Evolutionary conservation across 1,284 basidiomycete species (phyloP).

Genomic region (Irpex lacteus): DNA sequence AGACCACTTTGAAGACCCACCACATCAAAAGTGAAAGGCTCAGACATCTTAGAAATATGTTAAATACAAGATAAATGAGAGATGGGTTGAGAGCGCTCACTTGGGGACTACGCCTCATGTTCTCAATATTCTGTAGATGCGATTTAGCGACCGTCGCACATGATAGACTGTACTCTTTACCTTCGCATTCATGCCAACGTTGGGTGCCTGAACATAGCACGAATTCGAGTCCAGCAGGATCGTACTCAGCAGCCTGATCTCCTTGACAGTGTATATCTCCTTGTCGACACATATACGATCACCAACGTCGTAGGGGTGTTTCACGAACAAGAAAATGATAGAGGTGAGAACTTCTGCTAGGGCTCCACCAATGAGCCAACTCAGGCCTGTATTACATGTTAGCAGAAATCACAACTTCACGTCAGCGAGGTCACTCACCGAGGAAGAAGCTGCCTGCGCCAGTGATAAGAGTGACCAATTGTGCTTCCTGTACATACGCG

Average conservation of each 20-base stretch:
- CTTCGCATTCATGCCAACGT: constrained; percentile 64
- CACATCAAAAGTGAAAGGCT: constrained; percentile 82
- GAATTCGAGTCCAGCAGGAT: constrained; percentile 66
- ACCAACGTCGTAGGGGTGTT: constrained; percentile 88
- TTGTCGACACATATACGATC: constrained; percentile 65
- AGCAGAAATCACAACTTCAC: background rate
- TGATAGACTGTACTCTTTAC: constrained; percentile 34
- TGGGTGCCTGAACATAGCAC: constrained; percentile 65
- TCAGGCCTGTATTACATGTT: constrained; percentile 53
- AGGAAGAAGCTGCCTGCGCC: constrained; percentile 83
- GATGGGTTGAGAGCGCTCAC: constrained; percentile 24
- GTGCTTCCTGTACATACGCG: constrained; percentile 48
- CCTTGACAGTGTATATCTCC: constrained; percentile 77
- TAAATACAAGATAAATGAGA: background rate
- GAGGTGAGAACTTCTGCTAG: constrained; percentile 69
- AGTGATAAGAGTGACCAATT: constrained; percentile 73
- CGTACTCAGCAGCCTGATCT: constrained; percentile 82
- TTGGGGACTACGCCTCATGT: constrained; percentile 69
- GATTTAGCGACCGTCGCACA: background rate
- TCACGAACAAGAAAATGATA: constrained; percentile 87
- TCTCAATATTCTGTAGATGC: constrained; percentile 59
- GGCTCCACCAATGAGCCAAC: constrained; percentile 84
- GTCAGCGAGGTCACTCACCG: constrained; percentile 36
- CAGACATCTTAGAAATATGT: constrained; percentile 54
- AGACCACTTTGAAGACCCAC: constrained; percentile 13